Percentiles rank a stretch among this genome's conserved stretches.
These are phyloP conservation scores for Pogostemon cablin DNA, from an alignment of 257 asterid species.

Conservation along the genomic window DNA sequence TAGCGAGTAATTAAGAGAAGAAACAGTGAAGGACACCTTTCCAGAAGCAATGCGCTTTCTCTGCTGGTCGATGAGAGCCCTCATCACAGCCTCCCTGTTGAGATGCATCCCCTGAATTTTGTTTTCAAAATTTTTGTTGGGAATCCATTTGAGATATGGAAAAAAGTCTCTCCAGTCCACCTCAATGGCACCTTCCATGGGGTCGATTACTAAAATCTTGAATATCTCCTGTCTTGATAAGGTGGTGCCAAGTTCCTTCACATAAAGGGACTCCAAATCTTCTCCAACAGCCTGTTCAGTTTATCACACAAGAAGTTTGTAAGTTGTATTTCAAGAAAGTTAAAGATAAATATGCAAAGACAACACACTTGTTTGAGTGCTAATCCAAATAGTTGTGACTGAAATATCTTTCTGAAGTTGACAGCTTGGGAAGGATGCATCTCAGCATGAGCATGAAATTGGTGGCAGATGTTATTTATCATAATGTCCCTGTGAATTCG, in stretches of 20 bases:
- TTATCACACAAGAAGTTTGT: background rate
- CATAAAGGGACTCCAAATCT: constrained; percentile 63
- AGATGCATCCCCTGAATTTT: constrained; percentile 49
- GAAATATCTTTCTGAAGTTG: constrained; percentile 66
- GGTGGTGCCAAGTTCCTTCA: constrained; percentile 58
- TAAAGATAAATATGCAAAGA: background rate
- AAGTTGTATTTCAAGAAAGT: background rate
- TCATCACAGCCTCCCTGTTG: constrained; percentile 64
- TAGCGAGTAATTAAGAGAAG: background rate
- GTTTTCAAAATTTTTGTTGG: constrained; percentile 61
- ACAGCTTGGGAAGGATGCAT: constrained; percentile 56
- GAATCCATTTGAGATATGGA: constrained; percentile 82
- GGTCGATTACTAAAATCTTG: constrained; percentile 61
- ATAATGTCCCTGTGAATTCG: constrained; percentile 63
- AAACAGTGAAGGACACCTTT: constrained; percentile 42
- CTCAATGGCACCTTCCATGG: constrained; percentile 88
- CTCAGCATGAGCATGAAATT: constrained; percentile 44
- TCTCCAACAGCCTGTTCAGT: constrained; percentile 61
- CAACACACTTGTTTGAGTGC: constrained; percentile 68
- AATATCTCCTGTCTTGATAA: constrained; percentile 57
- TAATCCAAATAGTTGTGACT: constrained; percentile 74
- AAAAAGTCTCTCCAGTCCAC: constrained; percentile 99
- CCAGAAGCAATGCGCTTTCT: constrained; percentile 66
- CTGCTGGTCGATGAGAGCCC: constrained; percentile 60
- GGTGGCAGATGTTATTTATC: constrained; percentile 46